Percentiles rank a stretch among this genome's conserved stretches.
Evolutionary conservation across 2,329 filamentous ascomycete genomes (phyloP).

Genomic region (Scedosporium aurantiacum): DNA sequence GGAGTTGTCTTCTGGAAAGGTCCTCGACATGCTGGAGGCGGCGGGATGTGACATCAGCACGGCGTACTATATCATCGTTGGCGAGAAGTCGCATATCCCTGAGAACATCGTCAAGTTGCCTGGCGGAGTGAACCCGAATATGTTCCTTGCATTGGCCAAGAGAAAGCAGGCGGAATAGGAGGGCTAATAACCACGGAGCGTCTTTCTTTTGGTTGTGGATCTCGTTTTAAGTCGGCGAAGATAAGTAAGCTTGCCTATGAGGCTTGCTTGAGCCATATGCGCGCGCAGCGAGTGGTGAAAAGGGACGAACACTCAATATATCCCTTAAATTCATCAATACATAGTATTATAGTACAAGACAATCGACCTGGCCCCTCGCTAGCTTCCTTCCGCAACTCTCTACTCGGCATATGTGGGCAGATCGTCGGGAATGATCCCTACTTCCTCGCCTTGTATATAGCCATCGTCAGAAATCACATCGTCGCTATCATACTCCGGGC

Average conservation of each 20-base stretch:
- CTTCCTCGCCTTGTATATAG: neutral
- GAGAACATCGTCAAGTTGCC: conserved; percentile 2
- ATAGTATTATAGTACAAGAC: too few species aligned
- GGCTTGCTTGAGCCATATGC: too few species aligned
- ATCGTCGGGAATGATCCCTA: too few species aligned
- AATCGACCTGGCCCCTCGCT: too few species aligned
- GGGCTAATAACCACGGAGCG: neutral
- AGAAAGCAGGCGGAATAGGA: neutral
- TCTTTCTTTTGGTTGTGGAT: neutral
- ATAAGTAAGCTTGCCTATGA: neutral
- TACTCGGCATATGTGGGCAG: too few species aligned
- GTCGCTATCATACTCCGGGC: neutral
- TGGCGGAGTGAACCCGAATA: neutral
- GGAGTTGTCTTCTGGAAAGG: neutral
- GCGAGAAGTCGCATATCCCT: conserved; percentile 5
- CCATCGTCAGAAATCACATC: neutral
- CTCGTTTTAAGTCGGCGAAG: neutral
- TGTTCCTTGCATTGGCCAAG: conserved; percentile 6
- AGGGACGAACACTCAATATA: too few species aligned
- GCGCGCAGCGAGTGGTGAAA: too few species aligned
- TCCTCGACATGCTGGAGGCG: conserved; percentile 3
- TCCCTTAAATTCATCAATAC: too few species aligned
- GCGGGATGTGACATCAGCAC: conserved; percentile 5
- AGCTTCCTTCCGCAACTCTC: too few species aligned
- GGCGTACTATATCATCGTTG: conserved; percentile 5